Evolutionary conservation across 306 rosid genomes (phyloP).

Genomic region (Alnus glutinosa): DNA sequence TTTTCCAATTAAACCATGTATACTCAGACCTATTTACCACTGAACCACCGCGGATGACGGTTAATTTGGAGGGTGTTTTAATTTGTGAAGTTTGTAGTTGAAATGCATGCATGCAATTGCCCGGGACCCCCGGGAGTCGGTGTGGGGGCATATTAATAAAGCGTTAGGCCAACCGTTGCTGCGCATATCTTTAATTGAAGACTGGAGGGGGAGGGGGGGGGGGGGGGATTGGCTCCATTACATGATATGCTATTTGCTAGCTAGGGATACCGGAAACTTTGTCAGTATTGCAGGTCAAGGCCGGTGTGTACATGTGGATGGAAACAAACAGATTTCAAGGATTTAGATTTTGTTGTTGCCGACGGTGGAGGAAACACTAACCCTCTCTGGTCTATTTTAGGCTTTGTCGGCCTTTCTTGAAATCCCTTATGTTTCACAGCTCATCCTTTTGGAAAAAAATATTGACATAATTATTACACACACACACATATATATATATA

Average conservation of each 20-base stretch:
- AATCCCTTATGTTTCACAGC: conserved; percentile 44
- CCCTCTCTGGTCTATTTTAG: conserved; percentile 44
- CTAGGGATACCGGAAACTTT: conserved; percentile 37
- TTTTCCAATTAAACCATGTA: too few species aligned
- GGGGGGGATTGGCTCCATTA: conserved; percentile 20
- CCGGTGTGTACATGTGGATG: not conserved
- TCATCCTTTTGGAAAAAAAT: conserved; percentile 20
- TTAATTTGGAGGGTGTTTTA: not conserved
- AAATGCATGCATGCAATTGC: conserved; percentile 36
- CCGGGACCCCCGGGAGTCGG: conserved; percentile 44
- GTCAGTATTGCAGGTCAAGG: conserved; percentile 31
- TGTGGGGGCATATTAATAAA: conserved; percentile 19
- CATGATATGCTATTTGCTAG: conserved; percentile 6
- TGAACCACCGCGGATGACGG: too few species aligned
- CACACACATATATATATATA: too few species aligned
- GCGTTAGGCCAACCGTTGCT: conserved; percentile 2
- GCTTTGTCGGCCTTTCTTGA: conserved; percentile 38
- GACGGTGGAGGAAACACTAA: conserved; percentile 39
- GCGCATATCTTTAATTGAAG: conserved; percentile 10
- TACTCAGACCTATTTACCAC: too few species aligned
- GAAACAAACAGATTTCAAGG: conserved; percentile 52
- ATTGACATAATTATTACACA: conserved; percentile 10
- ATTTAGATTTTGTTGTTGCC: conserved; percentile 69
- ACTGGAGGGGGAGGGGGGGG: not conserved
- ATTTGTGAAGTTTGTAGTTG: conserved; percentile 11